Evolutionary conservation across 306 rosid genomes (phyloP).

Genomic region (Alnus rubra): DNA sequence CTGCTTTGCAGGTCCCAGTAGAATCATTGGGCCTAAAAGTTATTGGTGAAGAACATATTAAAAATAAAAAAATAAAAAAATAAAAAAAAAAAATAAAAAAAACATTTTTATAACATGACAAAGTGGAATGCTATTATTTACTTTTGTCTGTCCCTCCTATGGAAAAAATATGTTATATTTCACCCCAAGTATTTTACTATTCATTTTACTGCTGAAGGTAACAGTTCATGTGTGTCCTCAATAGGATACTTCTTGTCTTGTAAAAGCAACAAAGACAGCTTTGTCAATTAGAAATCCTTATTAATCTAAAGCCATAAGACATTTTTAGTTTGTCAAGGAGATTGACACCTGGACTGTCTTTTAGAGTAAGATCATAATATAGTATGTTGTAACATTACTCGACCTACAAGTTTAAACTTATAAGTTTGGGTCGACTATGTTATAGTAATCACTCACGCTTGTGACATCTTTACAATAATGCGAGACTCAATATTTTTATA

Average conservation of each 20-base stretch:
- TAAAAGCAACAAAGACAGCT: neutral
- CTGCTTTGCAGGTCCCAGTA: neutral
- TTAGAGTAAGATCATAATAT: too few species aligned
- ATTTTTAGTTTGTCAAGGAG: too few species aligned
- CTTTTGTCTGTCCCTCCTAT: neutral
- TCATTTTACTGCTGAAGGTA: too few species aligned
- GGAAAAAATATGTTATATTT: too few species aligned
- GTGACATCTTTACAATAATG: too few species aligned
- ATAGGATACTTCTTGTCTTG: neutral
- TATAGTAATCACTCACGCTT: too few species aligned
- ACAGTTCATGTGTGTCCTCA: neutral
- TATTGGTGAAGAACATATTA: neutral
- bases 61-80: neutral
- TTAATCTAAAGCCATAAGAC: neutral
- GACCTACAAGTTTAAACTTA: too few species aligned
- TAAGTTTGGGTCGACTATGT: too few species aligned
- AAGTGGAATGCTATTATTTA: neutral
- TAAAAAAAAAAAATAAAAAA: neutral
- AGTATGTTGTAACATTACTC: too few species aligned
- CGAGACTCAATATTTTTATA: too few species aligned
- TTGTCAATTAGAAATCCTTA: neutral
- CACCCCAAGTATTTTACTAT: too few species aligned
- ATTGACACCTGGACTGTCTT: too few species aligned
- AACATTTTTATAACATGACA: neutral
- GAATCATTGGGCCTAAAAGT: neutral